Base-by-base conservation (phyloP, 176 grass and related monocot species). In the Secale cereale region DNA sequence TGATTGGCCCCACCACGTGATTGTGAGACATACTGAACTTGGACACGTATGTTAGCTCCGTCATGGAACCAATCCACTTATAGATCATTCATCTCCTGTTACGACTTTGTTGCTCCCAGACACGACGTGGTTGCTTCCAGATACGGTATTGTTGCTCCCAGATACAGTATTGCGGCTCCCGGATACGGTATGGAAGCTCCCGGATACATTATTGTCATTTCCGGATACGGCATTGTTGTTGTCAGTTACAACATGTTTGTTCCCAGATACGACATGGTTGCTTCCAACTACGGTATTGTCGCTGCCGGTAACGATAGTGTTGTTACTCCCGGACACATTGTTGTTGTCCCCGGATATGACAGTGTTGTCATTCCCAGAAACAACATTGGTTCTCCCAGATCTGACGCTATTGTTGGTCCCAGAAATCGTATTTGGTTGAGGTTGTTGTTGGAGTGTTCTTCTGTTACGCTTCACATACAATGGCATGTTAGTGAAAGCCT, bases 91-190 rank as follows among this genome's bases (percentile, higher is more conserved):
- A 37, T 20, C 33, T 6, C 9, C 66, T 70, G 65, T 69, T 20
- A 70, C 66, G 19, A 70, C 66, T 39, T 70, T 70, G 66, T 70
- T 70, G 33, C 66, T 70, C 20, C 66, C 66, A n/a, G 66, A 70
- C 9, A 70, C 32, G 10, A 10, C 4, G 1, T 70, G 35, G 66
- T 7, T 2, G 4, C 3, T 13, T 2, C 66, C 66, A 11, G 19
- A 12, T 70, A 36, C 22, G 4, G 22, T 35, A 37, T 2, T 36
- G 66, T 59, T 59, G 57, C 20, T 59, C 20, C 57, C 57, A 10
- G 57, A 23, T 23, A 59, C 57, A 0, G 22, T 59, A 23, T 59
- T 59, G 20, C 8, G 7, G 20, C 57, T 23, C 16, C 48, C 48
- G 1, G 48, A 52, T 52, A 52, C 48, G 0, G 14, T 52, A 19